Base-by-base conservation (phyloP, 1,284 basidiomycete species). In the Peniophora sp. region DNA sequence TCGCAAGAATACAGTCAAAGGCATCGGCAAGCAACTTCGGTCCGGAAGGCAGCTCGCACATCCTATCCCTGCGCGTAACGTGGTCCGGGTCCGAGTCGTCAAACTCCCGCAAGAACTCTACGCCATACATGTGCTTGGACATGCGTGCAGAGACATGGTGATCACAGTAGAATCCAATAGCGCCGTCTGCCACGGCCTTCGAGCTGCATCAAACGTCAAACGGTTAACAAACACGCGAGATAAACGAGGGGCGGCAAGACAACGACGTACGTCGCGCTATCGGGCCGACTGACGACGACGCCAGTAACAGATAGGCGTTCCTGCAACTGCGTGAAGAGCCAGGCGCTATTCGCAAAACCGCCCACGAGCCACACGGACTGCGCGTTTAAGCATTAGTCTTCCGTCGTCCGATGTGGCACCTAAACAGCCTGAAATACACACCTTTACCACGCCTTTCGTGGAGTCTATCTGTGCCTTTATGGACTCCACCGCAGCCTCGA, bases 111-210 rank as follows among this genome's bases (percentile, higher is more conserved):
- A 88, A 67, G 61, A 80, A 89, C 62, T 89, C 85, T 45, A 89
- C 85, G 17, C 86, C 86, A 59, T 89, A 89, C 77, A 87, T 81
- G 62, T 83, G 86, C 62, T 76, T 86, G 41, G 83, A 83, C 69
- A 88, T 79, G 38, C 86, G 77, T 32, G 85, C 83, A 6, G 83
- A 83, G 54, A 89, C 85, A 57, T 87, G 83, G 55, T 89, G 86
- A 61, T 89, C 86, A 57, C 83, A 85, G 64, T 87, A 89, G 65
- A 89, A 89, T 12, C 86, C 85, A 55, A 89, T 79, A 1, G 85
- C 85, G 17, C 86, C 86, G 57, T 89, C 85, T 32, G 86, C 85
- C 3, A 89, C 86, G 3, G 85, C 85, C 64, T 89, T 89, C 17
- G 86, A 88, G 20, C 85, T 88, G 55, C 9, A 47, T 17, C 34